These are phyloP conservation scores for Botryotinia calthae DNA, from an alignment of 2,329 filamentous ascomycete species.

Conservation along the genomic window DNA sequence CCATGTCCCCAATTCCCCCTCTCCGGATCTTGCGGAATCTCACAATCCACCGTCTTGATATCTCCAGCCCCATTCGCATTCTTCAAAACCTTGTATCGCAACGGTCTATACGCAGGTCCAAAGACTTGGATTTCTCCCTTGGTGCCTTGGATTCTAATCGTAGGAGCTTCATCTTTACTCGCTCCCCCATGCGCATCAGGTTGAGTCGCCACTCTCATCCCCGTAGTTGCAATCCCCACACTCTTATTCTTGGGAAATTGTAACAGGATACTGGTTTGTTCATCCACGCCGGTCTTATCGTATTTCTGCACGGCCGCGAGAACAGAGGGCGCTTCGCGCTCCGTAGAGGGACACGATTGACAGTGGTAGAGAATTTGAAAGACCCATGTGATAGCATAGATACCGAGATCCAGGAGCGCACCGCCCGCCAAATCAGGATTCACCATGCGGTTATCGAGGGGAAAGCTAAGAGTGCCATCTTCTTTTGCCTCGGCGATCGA, in stretches of 20 bases:
- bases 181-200: conserved; percentile 47
- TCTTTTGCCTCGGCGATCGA: conserved; percentile 52
- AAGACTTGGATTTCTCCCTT: conserved; percentile 66
- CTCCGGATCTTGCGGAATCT: conserved; percentile 45
- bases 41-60: conserved; percentile 37
- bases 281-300: conserved; percentile 59
- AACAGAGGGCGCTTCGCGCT: conserved; percentile 51
- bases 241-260: conserved; percentile 57
- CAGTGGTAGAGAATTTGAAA: conserved; percentile 70
- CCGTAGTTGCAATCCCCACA: conserved; percentile 60
- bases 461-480: conserved; percentile 45
- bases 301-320: conserved; percentile 57
- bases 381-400: conserved; percentile 69
- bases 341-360: conserved; percentile 40
- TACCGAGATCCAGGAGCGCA: conserved; percentile 64
- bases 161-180: conserved; percentile 50
- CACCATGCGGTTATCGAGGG: conserved; percentile 59
- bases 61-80: conserved; percentile 31
- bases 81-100: conserved; percentile 51
- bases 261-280: conserved; percentile 61
- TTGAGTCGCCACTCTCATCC: conserved; percentile 49
- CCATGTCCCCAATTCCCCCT: conserved; percentile 51
- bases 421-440: conserved; percentile 68
- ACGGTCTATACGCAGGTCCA: conserved; percentile 57
- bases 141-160: conserved; percentile 62